Evolutionary conservation across 208 protist genomes (phyloP), one percentile per base, ranked within the genome.

Genomic region (Trichomonas vaginalis): DNA sequence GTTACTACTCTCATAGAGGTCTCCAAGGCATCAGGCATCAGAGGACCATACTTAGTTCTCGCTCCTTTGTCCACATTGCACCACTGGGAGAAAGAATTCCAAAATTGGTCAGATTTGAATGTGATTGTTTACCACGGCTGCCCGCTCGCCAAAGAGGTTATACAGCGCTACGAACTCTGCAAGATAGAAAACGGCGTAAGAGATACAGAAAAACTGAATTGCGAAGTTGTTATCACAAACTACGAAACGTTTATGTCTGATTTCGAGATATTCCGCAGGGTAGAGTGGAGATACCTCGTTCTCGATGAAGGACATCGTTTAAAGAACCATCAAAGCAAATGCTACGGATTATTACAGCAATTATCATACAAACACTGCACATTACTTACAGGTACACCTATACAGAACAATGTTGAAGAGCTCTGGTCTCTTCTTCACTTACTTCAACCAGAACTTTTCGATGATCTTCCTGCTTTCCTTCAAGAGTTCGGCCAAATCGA

Each of bases 51-150:
- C 87, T 95, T 97, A 35, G 47, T 97, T 49, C 40, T 97, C 17
- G 96, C 96, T 21, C 96, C 96, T n/a, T 96, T 97, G n/a, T 97
- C 96, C 23, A 97, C 96, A 27, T 82, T 97, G 32, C 90, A 27
- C 39, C 96, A 97, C 95, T 97, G 96, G 96, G 14, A 82, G 45
- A 42, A 95, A n/a, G 96, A 96, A 80, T 37, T 47, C 3, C 61
- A 96, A 47, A 82, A 61, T 35, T 96, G 95, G 95, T 90, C 96
- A 21, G n/a, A 56, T 40, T 37, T 96, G 37, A 95, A 96, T 70
- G 51, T 35, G 1, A 40, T 96, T 42, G 61, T 96, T 23, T 96
- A 95, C 48, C 96, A 96, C 95, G 96, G 96, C 32, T 37, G 46
- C 40, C 0, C 42, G 1, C 17, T 51, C 0, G 0, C 82, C 6